Percentiles rank a stretch among this genome's conserved stretches.
These are phyloP conservation scores for Funneliformis caledonium DNA, from an alignment of 371 early-diverging fungal species.

Conservation along the genomic window DNA sequence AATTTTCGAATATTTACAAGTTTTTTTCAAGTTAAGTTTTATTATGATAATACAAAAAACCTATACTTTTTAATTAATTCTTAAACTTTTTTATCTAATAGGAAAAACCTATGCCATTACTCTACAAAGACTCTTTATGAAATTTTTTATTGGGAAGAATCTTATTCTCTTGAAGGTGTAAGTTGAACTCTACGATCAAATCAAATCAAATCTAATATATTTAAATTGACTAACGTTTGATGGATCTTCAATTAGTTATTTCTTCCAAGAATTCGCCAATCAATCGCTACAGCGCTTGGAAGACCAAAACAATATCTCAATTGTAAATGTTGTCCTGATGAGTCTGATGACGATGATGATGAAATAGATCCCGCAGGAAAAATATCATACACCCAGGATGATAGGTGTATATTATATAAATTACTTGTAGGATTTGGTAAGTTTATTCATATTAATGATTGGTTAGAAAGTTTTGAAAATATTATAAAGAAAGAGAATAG, in stretches of 20 bases:
- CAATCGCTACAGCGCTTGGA: constrained; percentile 81
- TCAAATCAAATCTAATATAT: neutral
- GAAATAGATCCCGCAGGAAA: constrained; percentile 6
- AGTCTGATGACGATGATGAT: constrained; percentile 48
- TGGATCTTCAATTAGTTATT: constrained; percentile 62
- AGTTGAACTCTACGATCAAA: neutral
- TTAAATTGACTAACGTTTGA: neutral
- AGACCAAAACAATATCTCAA: constrained; percentile 76
- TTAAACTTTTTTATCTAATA: constrained; percentile 37
- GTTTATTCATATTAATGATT: constrained; percentile 92
- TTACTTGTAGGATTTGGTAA: constrained; percentile 91
- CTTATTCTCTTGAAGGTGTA: neutral
- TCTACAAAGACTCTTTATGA: constrained; percentile 67
- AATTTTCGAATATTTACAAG: neutral
- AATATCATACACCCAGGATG: constrained; percentile 69
- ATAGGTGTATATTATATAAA: constrained; percentile 84
- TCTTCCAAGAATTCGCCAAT: constrained; percentile 80
- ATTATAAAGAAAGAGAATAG: constrained; percentile 57
- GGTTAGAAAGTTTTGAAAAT: constrained; percentile 82
- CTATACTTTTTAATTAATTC: neutral
- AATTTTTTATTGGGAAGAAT: constrained; percentile 63
- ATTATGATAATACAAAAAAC: neutral
- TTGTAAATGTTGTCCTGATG: constrained; percentile 70
- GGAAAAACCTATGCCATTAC: constrained; percentile 59
- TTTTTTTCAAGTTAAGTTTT: constrained; percentile 16